Evolutionary conservation across 164 flowering plant genomes (phyloP).

Genomic region (Paratinospora sagittata): DNA sequence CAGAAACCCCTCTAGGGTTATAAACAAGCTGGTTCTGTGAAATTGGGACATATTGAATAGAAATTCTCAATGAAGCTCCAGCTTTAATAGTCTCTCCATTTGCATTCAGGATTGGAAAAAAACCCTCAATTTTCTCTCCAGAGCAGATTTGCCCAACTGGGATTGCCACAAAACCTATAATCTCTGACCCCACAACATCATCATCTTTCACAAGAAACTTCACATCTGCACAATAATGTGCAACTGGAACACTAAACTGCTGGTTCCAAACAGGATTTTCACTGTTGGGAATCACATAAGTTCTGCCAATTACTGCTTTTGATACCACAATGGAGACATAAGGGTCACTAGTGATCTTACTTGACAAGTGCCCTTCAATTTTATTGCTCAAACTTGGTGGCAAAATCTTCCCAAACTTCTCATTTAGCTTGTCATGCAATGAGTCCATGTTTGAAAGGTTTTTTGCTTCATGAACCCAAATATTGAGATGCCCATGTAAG

Average conservation of each 20-base stretch:
- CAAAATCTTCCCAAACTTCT: slow-evolving; percentile 40
- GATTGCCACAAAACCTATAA: slow-evolving; percentile 69
- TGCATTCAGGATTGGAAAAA: slow-evolving; percentile 53
- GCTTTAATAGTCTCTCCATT: slow-evolving; percentile 66
- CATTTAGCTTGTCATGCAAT: slow-evolving; percentile 74
- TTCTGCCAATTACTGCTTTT: slow-evolving; percentile 73
- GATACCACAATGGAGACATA: slow-evolving; percentile 67
- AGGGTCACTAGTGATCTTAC: slow-evolving; percentile 86
- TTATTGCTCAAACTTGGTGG: slow-evolving; percentile 44
- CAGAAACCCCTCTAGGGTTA: slow-evolving; percentile 59
- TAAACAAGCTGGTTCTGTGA: slow-evolving; percentile 47
- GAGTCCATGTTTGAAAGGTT: slow-evolving; percentile 96
- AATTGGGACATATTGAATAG: slow-evolving; percentile 70
- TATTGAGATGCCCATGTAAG: slow-evolving; percentile 84
- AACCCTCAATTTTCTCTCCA: slow-evolving; percentile 63
- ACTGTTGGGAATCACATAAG: slow-evolving; percentile 73
- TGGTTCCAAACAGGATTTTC: slow-evolving; percentile 95
- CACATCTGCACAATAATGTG: slow-evolving; percentile 81
- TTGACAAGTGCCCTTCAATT: slow-evolving; percentile 42
- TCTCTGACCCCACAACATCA: slow-evolving; percentile 86
- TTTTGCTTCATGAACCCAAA: slow-evolving; percentile 66
- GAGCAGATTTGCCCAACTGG: slow-evolving; percentile 64
- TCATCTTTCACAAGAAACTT: slow-evolving; percentile 77
- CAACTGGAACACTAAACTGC: slow-evolving; percentile 83
- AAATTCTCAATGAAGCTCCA: slow-evolving; percentile 58